Base-by-base conservation (phyloP, 345 rosid genomes). In the Noccaea bulbosa region DNA sequence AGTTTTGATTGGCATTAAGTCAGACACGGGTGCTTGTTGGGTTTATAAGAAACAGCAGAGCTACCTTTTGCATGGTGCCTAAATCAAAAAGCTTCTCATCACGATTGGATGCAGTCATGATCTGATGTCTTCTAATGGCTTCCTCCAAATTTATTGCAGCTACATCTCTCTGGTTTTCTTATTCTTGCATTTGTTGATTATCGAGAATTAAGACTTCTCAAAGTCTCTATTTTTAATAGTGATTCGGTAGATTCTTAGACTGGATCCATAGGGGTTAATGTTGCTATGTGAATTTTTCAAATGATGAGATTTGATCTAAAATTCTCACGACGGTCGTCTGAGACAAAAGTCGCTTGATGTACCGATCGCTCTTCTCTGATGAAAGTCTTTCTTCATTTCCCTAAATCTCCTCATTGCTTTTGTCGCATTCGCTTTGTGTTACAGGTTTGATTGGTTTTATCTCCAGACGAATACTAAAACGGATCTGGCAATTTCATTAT, bases 291-390 rank as follows among this genome's bases (percentile, higher is more conserved):
- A 37, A 41, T 2, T 2, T 17, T 52, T 75, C 75, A 69, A 32
- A 1, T 76, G 75, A 69, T 76, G 75, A 69, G 79, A 76, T 69
- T 61, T 63, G 79, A 76, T 76, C 79, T 69, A 69, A 69, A 69
- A 76, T 54, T 62, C 75, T 76, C 79, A 76, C 71, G 79, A 76
- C 79, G 75, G 75, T 76, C 75, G 79, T 69, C 79, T 76, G 75
- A 76, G 71, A 52, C 71, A 11, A 2, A 16, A 16, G 72, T 48
- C 44, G 43, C 11, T 62, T 76, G 75, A 70, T 76, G 79, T 43
- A 76, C 71, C 47, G 75, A 76, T 70, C 79, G 44, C 63, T 62
- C 24, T 34, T 76, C 70, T 69, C 79, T 76, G 79, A 76, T 76
- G 75, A 76, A 40, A 67, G 15, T 14, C 38, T 53, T 46, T 47